These are phyloP conservation scores for Hippophae rhamnoides DNA, from an alignment of 306 rosid genomes.

Conservation along the genomic window DNA sequence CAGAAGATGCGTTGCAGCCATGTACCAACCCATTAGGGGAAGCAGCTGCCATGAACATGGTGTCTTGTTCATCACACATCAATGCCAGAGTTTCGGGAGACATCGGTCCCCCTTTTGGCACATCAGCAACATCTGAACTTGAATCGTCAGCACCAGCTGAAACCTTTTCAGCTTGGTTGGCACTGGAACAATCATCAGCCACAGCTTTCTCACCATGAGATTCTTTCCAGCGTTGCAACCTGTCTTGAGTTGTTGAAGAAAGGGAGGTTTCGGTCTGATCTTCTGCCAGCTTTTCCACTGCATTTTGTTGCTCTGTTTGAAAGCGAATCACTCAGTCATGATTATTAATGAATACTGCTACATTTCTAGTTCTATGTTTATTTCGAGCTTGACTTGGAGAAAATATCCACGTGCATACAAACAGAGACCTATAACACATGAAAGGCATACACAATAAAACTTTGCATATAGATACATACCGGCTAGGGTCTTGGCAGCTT, in stretches of 20 bases:
- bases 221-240: constrained; percentile 46
- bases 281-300: constrained; percentile 44
- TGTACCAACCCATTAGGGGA: constrained; percentile 53
- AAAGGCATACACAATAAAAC: too few relatives aligned
- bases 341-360: too few relatives aligned
- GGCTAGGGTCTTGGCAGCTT: constrained; percentile 41
- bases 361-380: too few relatives aligned
- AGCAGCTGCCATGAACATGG: constrained; percentile 72
- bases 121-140: constrained; percentile 66
- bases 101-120: constrained; percentile 66
- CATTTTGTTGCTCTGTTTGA: constrained; percentile 47
- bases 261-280: constrained; percentile 57
- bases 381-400: too few relatives aligned
- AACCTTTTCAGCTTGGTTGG: constrained; percentile 54
- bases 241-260: constrained; percentile 64
- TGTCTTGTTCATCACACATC: constrained; percentile 97
- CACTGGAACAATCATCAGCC: constrained; percentile 70
- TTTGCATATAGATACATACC: constrained; percentile 9
- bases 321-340: too few relatives aligned
- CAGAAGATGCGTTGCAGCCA: constrained; percentile 57
- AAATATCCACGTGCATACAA: too few relatives aligned
- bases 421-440: too few relatives aligned
- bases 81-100: constrained; percentile 97
- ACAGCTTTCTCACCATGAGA: constrained; percentile 49
- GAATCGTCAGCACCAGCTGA: constrained; percentile 44